Conservation (phyloP, 2,329 filamentous ascomycete genomes). For the Fusarium goolgardi region DNA sequence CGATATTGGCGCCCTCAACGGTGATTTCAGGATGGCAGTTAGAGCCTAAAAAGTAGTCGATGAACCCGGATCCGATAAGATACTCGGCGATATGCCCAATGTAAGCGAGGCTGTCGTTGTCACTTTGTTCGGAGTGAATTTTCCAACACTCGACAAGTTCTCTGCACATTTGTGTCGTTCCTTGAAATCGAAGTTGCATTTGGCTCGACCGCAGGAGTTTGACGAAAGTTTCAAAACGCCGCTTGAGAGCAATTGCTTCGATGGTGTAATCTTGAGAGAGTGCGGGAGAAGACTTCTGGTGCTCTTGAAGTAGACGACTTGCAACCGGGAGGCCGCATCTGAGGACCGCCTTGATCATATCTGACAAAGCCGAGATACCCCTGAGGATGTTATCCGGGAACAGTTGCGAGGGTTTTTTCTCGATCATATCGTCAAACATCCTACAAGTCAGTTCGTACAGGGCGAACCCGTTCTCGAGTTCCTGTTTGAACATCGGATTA, state of each 20-base stretch:
- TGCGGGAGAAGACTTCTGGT: slow-evolving; percentile 50
- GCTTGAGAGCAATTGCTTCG: slow-evolving; percentile 69
- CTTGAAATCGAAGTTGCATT: slow-evolving; percentile 89
- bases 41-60: slow-evolving; percentile 88
- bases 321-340: slow-evolving; percentile 53
- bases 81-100: slow-evolving; percentile 76
- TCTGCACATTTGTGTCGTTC: slow-evolving; percentile 77
- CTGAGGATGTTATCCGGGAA: slow-evolving; percentile 57
- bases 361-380: slow-evolving; percentile 57
- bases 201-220: slow-evolving; percentile 84
- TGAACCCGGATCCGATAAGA: slow-evolving; percentile 75
- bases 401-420: slow-evolving; percentile 67
- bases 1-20: slow-evolving; percentile 80
- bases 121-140: slow-evolving; percentile 61
- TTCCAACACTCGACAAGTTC: slow-evolving; percentile 77
- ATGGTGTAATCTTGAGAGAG: slow-evolving; percentile 55
- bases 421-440: slow-evolving; percentile 60
- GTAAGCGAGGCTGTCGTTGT: slow-evolving; percentile 58
- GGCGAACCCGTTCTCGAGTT: slow-evolving; percentile 55
- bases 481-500: slow-evolving; percentile 46
- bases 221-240: slow-evolving; percentile 76
- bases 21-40: slow-evolving; percentile 95
- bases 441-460: slow-evolving; percentile 58
- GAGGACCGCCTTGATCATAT: slow-evolving; percentile 59
- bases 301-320: slow-evolving; percentile 43